Evolutionary conservation across 2,329 filamentous ascomycete genomes (phyloP).

Genomic region (Cordyceps cicadae): DNA sequence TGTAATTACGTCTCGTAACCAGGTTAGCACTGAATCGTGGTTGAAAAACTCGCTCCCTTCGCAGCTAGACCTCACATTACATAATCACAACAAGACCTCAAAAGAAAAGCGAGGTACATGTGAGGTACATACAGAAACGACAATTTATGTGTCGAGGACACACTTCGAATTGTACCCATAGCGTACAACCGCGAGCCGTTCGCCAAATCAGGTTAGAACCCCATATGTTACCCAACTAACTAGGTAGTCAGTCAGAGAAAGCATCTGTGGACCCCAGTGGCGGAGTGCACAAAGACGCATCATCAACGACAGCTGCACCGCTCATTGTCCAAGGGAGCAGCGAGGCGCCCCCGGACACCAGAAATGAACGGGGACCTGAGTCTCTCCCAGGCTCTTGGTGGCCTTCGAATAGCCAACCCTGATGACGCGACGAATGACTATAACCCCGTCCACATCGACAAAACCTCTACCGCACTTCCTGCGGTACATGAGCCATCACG

Average conservation of each 20-base stretch:
- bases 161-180: no score
- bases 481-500: neutral
- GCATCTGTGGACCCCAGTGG: slow-evolving; percentile 3
- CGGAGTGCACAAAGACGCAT: slow-evolving; percentile 9
- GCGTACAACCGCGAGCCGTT: no score
- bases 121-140: no score
- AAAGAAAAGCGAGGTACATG: no score
- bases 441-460: slow-evolving; percentile 15
- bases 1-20: no score
- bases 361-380: slow-evolving; percentile 88
- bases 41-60: no score
- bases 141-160: no score
- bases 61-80: no score
- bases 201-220: neutral
- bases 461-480: slow-evolving; percentile 1
- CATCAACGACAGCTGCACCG: slow-evolving; percentile 2
- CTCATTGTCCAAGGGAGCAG: slow-evolving; percentile 15
- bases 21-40: no score
- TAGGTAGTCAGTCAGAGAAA: no score
- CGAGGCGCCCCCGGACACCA: slow-evolving; percentile 15
- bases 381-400: slow-evolving; percentile 84
- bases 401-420: slow-evolving; percentile 92
- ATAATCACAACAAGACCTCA: no score
- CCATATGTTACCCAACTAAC: neutral
- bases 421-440: slow-evolving; percentile 54